Evolutionary conservation across 2,329 filamentous ascomycete species (phyloP), one percentile per base, ranked within the genome.

Genomic region (Volutella citrinella): DNA sequence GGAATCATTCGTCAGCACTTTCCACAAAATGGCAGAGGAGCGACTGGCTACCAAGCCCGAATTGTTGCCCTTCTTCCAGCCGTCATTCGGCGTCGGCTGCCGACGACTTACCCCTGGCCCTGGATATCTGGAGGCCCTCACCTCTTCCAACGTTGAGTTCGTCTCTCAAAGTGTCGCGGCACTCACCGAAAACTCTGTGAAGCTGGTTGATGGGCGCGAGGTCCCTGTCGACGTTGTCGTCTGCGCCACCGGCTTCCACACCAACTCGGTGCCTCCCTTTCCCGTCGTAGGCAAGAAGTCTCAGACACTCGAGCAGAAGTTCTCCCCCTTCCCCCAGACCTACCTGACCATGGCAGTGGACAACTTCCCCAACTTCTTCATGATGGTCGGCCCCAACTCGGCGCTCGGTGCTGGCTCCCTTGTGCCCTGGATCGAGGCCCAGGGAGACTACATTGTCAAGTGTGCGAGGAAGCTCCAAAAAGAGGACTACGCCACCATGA

Each of bases 331-430:
- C 20, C 60, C 67, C 3, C 60, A 67, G 24, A 59, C 60, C 13
- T 75, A 73, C 46, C 57, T 75, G 5, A 65, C 65, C 3, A 31
- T 74, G 1, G 60, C 65, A 13, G 61, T 67, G 22, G 66, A 70
- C 45, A 53, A 56, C 5, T 73, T 74, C 45, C 70, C 70, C 5
- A 75, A 74, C 55, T 62, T 64, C 39, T 59, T 74, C 26, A 61
- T 72, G 48, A 61, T 71, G 50, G 61, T 69, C 27, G 71, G 70
- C 0, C 70, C 71, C 23, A 74, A 73, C 51, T 63, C 60, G 14
- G 61, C 60, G 24, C 64, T 72, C 36, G 70, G 70, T 14, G 63
- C 65, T 27, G 71, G 70, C 7, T 66, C 61, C 20, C 55, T 74
- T 30, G 66, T 63, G 26, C 60, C 59, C 32, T 69, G 73, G 27